phyloP scores from a whole-genome alignment of 1,139 yeast species.

The Starmera stellimalicola region DNA sequence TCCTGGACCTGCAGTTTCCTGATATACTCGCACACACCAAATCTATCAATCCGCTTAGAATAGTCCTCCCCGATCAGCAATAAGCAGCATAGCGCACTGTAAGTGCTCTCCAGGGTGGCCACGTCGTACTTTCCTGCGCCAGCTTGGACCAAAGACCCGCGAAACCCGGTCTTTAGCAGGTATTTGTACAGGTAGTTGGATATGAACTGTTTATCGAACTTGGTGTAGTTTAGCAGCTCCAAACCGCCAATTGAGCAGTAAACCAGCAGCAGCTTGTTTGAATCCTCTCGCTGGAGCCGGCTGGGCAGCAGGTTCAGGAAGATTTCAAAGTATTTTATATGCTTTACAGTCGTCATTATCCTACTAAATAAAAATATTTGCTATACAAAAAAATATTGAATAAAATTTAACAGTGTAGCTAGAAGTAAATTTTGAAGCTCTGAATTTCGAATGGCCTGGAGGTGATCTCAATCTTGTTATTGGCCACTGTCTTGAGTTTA shows the following conservation, averaged over 20 bases:
- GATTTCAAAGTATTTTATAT: slow-evolving; percentile 40
- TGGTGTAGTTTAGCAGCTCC: slow-evolving; percentile 32
- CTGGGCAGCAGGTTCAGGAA: slow-evolving; percentile 44
- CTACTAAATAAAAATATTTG: no score
- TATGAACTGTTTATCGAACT: slow-evolving; percentile 24
- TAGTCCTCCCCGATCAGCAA: slow-evolving; percentile 36
- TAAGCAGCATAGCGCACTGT: slow-evolving; percentile 48
- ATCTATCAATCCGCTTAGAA: slow-evolving; percentile 29
- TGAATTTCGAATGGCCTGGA: slow-evolving; percentile 76
- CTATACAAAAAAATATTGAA: no score
- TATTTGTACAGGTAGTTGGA: slow-evolving; percentile 40
- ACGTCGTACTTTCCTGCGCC: slow-evolving; percentile 34
- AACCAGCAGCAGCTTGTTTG: slow-evolving; percentile 54
- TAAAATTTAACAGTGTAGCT: no score
- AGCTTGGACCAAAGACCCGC: slow-evolving; percentile 42
- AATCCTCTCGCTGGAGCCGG: slow-evolving; percentile 46
- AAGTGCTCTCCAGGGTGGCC: slow-evolving; percentile 61
- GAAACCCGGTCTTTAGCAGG: slow-evolving; percentile 34
- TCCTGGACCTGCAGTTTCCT: slow-evolving; percentile 39
- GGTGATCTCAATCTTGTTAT: slow-evolving; percentile 30
- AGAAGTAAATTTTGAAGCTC: slow-evolving; percentile 50
- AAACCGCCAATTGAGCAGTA: slow-evolving; percentile 64
- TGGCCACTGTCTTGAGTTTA: slow-evolving; percentile 15
- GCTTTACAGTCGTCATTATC: no score
- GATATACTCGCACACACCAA: slow-evolving; percentile 41